phyloP scores from a whole-genome alignment of 352 stramenopile genomes.

The Phytophthora vignae region DNA sequence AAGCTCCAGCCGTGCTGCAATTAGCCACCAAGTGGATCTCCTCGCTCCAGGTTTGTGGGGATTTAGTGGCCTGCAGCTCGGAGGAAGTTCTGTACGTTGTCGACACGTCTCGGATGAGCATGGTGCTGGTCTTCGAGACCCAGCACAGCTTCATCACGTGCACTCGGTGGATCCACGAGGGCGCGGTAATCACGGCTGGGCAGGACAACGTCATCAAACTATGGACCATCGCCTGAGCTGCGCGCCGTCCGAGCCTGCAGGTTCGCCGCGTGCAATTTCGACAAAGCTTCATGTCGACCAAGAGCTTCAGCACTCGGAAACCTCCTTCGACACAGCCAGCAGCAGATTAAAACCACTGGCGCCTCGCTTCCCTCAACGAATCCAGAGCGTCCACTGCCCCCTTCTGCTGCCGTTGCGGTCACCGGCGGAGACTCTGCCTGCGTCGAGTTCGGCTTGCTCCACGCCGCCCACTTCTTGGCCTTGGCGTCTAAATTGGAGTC shows the following conservation, averaged over 20 bases:
- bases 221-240: conserved; percentile 52
- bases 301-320: conserved; percentile 58
- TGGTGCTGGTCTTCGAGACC: conserved; percentile 52
- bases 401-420: background rate
- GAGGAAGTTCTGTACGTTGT: conserved; percentile 71
- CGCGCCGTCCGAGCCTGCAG: conserved; percentile 18
- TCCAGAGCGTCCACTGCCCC: background rate
- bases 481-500: conserved; percentile 48
- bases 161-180: conserved; percentile 59
- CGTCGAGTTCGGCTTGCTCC: conserved; percentile 33
- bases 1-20: conserved; percentile 42
- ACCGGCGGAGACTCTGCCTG: background rate
- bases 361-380: background rate
- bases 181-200: conserved; percentile 54
- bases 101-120: conserved; percentile 46
- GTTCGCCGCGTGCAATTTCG: conserved; percentile 62
- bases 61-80: conserved; percentile 59
- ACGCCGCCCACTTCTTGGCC: conserved; percentile 47
- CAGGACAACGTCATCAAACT: conserved; percentile 82
- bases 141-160: conserved; percentile 73
- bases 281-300: conserved; percentile 60
- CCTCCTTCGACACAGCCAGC: conserved; percentile 74
- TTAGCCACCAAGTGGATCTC: conserved; percentile 71
- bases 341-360: conserved; percentile 42
- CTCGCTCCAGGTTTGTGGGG: conserved; percentile 54